These are phyloP conservation scores for Phytophthora multivora DNA, from an alignment of 352 stramenopile species.

Conservation along the genomic window DNA sequence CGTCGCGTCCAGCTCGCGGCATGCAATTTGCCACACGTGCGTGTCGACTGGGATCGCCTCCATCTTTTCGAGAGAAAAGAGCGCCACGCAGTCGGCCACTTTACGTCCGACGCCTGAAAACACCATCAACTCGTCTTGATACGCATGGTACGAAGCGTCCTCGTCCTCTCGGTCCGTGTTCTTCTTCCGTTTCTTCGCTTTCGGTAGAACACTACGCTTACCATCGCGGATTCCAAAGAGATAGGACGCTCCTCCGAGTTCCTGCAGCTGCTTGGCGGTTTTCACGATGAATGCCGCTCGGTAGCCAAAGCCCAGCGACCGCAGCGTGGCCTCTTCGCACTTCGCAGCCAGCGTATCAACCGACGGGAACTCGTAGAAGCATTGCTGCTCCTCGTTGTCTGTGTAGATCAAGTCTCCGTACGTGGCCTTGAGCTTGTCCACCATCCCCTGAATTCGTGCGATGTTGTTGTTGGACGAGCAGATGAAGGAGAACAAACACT, in stretches of 20 bases:
- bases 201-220: slow-evolving; percentile 5
- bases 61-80: slow-evolving; percentile 95
- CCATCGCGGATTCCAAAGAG: slow-evolving; percentile 56
- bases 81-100: slow-evolving; percentile 97
- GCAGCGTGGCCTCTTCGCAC: slow-evolving; percentile 86
- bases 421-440: slow-evolving; percentile 85
- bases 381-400: background rate
- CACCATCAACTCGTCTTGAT: slow-evolving; percentile 65
- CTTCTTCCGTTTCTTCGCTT: slow-evolving; percentile 15
- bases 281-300: slow-evolving; percentile 89
- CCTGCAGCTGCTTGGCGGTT: slow-evolving; percentile 71
- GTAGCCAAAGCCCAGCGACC: slow-evolving; percentile 90
- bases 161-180: background rate
- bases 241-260: slow-evolving; percentile 67
- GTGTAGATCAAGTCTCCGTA: slow-evolving; percentile 84
- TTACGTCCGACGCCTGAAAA: slow-evolving; percentile 92
- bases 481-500: slow-evolving; percentile 98
- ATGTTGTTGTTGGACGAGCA: slow-evolving; percentile 99
- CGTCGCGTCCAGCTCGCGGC: slow-evolving; percentile 70
- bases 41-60: slow-evolving; percentile 96
- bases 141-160: slow-evolving; percentile 25
- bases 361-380: slow-evolving; percentile 92
- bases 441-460: slow-evolving; percentile 93
- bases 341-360: slow-evolving; percentile 66
- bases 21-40: slow-evolving; percentile 97